Conservation (phyloP, 352 stramenopile genomes). For the Salisapilia sapeloensis region DNA sequence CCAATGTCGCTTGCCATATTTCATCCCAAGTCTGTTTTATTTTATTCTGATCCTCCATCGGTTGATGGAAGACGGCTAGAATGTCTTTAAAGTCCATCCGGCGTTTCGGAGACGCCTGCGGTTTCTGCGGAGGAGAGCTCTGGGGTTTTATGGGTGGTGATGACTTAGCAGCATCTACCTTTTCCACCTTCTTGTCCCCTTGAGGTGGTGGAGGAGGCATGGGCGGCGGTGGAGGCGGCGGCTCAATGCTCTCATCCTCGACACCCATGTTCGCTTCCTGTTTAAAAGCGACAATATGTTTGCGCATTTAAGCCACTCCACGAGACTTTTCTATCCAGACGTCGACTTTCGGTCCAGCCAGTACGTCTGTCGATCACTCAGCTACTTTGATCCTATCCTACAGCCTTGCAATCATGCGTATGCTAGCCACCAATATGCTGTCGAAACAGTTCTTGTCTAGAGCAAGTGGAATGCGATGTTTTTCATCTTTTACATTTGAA, state of each 20-base stretch:
- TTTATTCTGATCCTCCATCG: constrained; percentile 4
- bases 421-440: constrained; percentile 22
- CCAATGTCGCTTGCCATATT: constrained; percentile 29
- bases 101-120: constrained; percentile 14
- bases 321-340: constrained; percentile 1
- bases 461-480: too few species aligned
- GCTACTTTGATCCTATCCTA: constrained; percentile 1
- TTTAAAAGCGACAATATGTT: too few species aligned
- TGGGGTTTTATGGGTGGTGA: too few species aligned
- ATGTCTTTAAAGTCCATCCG: constrained; percentile 56
- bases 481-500: constrained; percentile 46
- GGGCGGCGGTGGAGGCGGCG: constrained; percentile 11
- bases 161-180: too few species aligned
- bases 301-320: not conserved
- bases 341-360: not conserved
- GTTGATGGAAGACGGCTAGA: constrained; percentile 36
- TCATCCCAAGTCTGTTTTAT: constrained; percentile 13
- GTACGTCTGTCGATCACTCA: not conserved
- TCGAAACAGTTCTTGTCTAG: constrained; percentile 3
- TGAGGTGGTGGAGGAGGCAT: constrained; percentile 16
- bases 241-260: constrained; percentile 6
- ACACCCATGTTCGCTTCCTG: constrained; percentile 2
- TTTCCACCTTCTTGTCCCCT: too few species aligned
- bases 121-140: constrained; percentile 9
- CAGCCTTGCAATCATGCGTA: constrained; percentile 9